Conservation (phyloP, 2,329 filamentous ascomycete species). For the Trichoderma koningii region DNA sequence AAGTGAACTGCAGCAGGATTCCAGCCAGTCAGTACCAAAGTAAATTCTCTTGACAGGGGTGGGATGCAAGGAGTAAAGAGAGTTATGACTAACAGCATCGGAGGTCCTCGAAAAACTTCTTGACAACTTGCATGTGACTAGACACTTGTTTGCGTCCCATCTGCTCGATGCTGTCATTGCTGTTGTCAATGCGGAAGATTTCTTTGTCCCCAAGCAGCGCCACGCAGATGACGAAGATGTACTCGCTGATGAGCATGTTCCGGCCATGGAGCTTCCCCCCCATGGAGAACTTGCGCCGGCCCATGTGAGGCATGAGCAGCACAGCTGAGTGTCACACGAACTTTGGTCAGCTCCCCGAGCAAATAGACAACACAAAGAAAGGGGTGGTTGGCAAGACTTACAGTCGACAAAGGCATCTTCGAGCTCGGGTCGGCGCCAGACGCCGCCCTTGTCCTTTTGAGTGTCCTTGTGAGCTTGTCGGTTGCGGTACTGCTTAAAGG, state of each 20-base stretch:
- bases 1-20: slow-evolving; percentile 58
- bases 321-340: slow-evolving; percentile 50
- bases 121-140: slow-evolving; percentile 70
- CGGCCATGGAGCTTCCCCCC: slow-evolving; percentile 64
- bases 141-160: slow-evolving; percentile 66
- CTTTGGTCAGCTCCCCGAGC: slow-evolving; percentile 31
- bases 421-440: slow-evolving; percentile 52
- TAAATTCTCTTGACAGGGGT: neutral
- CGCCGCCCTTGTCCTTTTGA: slow-evolving; percentile 62
- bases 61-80: neutral
- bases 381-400: slow-evolving; percentile 40
- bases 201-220: slow-evolving; percentile 46
- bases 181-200: slow-evolving; percentile 48
- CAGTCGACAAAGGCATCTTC: slow-evolving; percentile 69
- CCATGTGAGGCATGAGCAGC: slow-evolving; percentile 66
- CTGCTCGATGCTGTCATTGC: slow-evolving; percentile 48
- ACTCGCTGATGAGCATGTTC: slow-evolving; percentile 71
- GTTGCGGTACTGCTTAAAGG: slow-evolving; percentile 66
- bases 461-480: slow-evolving; percentile 65
- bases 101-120: slow-evolving; percentile 65
- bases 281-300: slow-evolving; percentile 66
- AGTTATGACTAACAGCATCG: slow-evolving; percentile 58
- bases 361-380: neutral
- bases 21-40: slow-evolving; percentile 27
- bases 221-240: slow-evolving; percentile 55